A percentile compares a stretch with the other conserved stretches of the same genome.
phyloP scores from a whole-genome alignment of 192 early-diverging fungal species.

The Coemansia aciculifera region DNA sequence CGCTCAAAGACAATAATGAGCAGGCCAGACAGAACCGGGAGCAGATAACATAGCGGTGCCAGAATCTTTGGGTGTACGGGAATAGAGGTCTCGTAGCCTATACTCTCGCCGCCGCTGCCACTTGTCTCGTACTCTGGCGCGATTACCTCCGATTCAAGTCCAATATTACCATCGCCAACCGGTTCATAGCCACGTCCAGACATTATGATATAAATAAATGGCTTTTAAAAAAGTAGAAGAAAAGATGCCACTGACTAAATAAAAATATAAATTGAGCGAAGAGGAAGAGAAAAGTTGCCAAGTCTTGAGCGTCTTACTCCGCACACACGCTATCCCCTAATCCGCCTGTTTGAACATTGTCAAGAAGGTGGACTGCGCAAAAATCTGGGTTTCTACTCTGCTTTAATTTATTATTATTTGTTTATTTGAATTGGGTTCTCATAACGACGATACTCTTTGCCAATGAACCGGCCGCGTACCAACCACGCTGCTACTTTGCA shows the following conservation, averaged over 20 bases:
- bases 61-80: slow-evolving; percentile 52
- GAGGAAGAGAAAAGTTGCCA: not conserved
- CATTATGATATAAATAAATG: slow-evolving; percentile 16
- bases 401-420: not conserved
- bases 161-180: slow-evolving; percentile 51
- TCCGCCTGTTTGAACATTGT: no score
- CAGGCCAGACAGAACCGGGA: slow-evolving; percentile 32
- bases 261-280: no score
- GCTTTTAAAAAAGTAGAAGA: not conserved
- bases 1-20: slow-evolving; percentile 42
- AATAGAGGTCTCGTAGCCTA: slow-evolving; percentile 50
- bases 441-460: not conserved
- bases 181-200: slow-evolving; percentile 43
- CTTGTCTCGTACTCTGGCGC: slow-evolving; percentile 22
- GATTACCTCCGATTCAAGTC: slow-evolving; percentile 47
- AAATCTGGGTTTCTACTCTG: not conserved
- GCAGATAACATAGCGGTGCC: slow-evolving; percentile 49
- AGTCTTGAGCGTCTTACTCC: not conserved
- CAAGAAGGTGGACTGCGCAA: not conserved
- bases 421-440: not conserved
- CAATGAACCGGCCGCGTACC: slow-evolving; percentile 18
- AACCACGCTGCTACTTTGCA: slow-evolving; percentile 20
- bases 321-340: no score
- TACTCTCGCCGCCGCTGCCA: slow-evolving; percentile 34
- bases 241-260: not conserved